These are phyloP conservation scores for Dothidotthia symphoricarpi DNA, from an alignment of 2,329 filamentous ascomycete species.

Conservation along the genomic window DNA sequence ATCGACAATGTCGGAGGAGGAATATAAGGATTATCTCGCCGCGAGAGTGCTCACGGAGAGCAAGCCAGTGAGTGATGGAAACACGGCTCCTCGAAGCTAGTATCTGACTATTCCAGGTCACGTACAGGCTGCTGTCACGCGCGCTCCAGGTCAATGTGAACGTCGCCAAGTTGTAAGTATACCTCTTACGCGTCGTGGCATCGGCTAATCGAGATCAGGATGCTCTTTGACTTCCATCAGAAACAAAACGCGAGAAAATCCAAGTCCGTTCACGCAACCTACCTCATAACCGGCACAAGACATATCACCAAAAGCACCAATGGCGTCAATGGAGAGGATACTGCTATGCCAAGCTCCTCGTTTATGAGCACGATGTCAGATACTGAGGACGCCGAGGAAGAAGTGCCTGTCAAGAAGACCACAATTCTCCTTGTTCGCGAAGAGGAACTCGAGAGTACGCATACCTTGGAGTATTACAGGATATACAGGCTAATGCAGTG, in stretches of 20 bases:
- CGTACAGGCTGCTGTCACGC: constrained; percentile 81
- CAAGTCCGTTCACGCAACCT: constrained; percentile 83
- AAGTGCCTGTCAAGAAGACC: constrained; percentile 54
- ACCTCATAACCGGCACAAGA: constrained; percentile 74
- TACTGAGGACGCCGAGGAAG: constrained; percentile 30
- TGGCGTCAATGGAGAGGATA: constrained; percentile 56
- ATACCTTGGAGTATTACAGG: background rate
- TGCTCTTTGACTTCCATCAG: constrained; percentile 82
- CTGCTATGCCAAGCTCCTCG: constrained; percentile 64
- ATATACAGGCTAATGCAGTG: constrained; percentile 12
- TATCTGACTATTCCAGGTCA: constrained; percentile 59
- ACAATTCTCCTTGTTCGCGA: constrained; percentile 69
- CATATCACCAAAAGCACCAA: constrained; percentile 39
- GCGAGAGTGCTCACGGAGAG: constrained; percentile 74
- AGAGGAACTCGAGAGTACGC: constrained; percentile 66
- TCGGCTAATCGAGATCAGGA: constrained; percentile 53
- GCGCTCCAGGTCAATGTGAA: constrained; percentile 82
- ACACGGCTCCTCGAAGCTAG: no score
- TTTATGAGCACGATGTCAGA: constrained; percentile 66
- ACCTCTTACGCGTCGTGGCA: background rate
- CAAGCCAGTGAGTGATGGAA: constrained; percentile 58
- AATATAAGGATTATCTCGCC: constrained; percentile 69
- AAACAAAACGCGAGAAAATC: constrained; percentile 73
- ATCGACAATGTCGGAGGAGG: constrained; percentile 52
- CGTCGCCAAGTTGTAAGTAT: constrained; percentile 76